Evolutionary conservation across 2,329 filamentous ascomycete species (phyloP), one percentile per base, ranked within the genome.

Genomic region (Cercospora sesami): DNA sequence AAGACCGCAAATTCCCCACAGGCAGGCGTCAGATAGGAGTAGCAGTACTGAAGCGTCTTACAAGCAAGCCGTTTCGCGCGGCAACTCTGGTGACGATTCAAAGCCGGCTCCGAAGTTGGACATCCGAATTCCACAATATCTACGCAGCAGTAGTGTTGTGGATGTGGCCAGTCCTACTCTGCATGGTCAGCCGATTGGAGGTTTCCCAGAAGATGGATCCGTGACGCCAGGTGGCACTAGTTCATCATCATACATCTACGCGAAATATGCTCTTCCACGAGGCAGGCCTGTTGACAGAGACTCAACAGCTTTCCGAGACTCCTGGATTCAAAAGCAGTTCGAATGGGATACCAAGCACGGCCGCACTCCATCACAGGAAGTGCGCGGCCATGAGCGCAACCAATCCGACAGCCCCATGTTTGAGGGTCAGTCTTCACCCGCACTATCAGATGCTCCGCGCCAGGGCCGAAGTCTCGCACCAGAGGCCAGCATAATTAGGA

Each of bases 251-350:
- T 96, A 96, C 77, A 91, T 92, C 16, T 95, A 97, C 78, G 90
- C 93, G 7, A 96, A 91, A 68, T 97, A 93, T 63, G 83, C 87
- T 1, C 83, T 98, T 31, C 94, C 95, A 0, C 87, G 94, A 69
- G 94, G 94, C 14, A 92, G 95, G 77, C 85, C 86, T 36, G 80
- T 96, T 6, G 90, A 96, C 69, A 86, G 93, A 67, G 85, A 87
- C 45, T 90, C 90, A 1, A 78, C 85, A 12, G 82, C 88, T 12
- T 86, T 88, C 66, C 81, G 84, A 10, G 88, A 89, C 26, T 78
- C 77, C 0, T 80, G 78, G 78, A 75, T 77, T 5, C 72, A 76
- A 21, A 75, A 77, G 31, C 85, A 89, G 68, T 88, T 87, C 70
- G 84, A 86, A 23, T 91, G 88, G 87, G 87, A 92, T 69, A 73